These are phyloP conservation scores for Fraxinus sp. DNA, from an alignment of 305 asterid genomes.

Conservation along the genomic window DNA sequence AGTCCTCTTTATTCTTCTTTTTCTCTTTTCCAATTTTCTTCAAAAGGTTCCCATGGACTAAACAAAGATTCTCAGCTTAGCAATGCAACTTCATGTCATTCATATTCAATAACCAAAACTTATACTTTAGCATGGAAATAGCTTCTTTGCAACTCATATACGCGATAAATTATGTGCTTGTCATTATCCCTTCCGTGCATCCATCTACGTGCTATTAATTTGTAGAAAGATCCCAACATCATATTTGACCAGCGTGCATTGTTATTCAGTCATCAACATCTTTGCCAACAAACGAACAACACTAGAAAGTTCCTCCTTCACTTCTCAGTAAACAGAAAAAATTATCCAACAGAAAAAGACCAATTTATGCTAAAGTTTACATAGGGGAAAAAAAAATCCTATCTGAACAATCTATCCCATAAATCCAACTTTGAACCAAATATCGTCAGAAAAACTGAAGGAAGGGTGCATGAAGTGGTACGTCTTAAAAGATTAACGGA, in stretches of 20 bases:
- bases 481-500: slow-evolving; percentile 13
- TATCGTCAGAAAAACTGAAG: not conserved
- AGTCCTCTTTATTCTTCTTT: not conserved
- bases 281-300: slow-evolving; percentile 8
- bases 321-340: not conserved
- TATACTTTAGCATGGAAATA: not conserved
- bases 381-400: not conserved
- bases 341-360: not conserved
- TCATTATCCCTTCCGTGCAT: not conserved
- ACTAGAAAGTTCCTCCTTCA: not conserved
- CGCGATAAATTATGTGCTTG: not conserved
- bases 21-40: not conserved
- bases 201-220: too few relatives aligned
- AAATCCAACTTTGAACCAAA: slow-evolving; percentile 22
- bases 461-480: not conserved
- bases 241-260: not conserved
- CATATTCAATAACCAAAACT: not conserved
- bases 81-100: not conserved
- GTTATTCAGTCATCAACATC: not conserved
- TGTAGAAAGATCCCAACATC: not conserved
- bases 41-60: not conserved
- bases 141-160: not conserved
- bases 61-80: not conserved
- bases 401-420: slow-evolving; percentile 8
- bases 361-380: not conserved